Percentiles rank a stretch among this genome's conserved stretches.
These are phyloP conservation scores for Panellus pusillus DNA, from an alignment of 768 basidiomycete genomes.

Conservation along the genomic window DNA sequence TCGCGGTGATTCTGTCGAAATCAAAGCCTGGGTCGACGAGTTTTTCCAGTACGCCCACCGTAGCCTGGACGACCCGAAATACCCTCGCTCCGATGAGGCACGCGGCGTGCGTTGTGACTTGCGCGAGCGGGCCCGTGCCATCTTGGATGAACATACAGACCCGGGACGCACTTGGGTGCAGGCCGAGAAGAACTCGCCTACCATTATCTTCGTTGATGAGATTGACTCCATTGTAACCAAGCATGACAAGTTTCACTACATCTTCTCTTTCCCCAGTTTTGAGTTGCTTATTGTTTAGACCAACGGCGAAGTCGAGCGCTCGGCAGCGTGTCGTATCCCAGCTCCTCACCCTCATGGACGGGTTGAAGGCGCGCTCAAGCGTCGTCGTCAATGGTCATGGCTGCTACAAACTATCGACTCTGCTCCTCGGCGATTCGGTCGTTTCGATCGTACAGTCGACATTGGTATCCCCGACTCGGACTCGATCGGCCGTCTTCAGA, in stretches of 20 bases:
- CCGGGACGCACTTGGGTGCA: slow-evolving; percentile 53
- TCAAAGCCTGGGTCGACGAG: slow-evolving; percentile 57
- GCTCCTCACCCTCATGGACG: too few relatives aligned
- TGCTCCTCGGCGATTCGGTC: slow-evolving; percentile 93
- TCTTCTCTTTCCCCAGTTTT: too few relatives aligned
- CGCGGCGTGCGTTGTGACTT: slow-evolving; percentile 44
- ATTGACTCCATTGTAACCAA: slow-evolving; percentile 99
- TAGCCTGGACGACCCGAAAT: slow-evolving; percentile 51
- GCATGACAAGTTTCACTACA: slow-evolving; percentile 84
- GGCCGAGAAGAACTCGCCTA: too few relatives aligned
- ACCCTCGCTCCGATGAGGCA: slow-evolving; percentile 51
- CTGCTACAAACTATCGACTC: slow-evolving; percentile 99
- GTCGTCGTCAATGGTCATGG: slow-evolving; percentile 99
- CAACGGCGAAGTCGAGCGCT: too few relatives aligned
- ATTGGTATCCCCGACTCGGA: slow-evolving; percentile 99
- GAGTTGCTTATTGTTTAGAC: too few relatives aligned
- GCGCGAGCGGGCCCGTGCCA: slow-evolving; percentile 46
- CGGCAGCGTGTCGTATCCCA: too few relatives aligned
- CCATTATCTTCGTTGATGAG: slow-evolving; percentile 99
- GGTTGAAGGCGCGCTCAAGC: slow-evolving; percentile 96
- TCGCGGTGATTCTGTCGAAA: slow-evolving; percentile 46
- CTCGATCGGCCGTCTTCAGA: slow-evolving; percentile 97
- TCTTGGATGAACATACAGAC: slow-evolving; percentile 46
- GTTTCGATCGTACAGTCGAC: slow-evolving; percentile 97
- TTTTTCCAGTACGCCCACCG: slow-evolving; percentile 47